Evolutionary conservation across 78 protist genomes (phyloP).

Genomic region (Polysphondylium violaceum): DNA sequence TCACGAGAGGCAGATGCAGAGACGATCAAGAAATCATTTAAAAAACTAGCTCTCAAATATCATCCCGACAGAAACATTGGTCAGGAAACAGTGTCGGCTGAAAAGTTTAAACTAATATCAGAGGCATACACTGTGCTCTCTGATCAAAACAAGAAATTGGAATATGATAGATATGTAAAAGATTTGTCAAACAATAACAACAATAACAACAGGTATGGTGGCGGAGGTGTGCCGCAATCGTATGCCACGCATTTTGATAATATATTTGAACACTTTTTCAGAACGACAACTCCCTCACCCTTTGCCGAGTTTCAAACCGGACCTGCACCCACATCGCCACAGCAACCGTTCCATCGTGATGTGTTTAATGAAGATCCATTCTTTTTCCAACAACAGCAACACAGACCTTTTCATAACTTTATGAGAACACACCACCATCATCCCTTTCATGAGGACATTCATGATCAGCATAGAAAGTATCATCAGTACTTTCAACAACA

Average conservation of each 20-base stretch:
- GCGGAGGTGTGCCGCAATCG: background rate
- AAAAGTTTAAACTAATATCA: constrained; percentile 45
- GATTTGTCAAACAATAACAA: too few species aligned
- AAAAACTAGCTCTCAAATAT: constrained; percentile 63
- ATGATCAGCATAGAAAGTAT: background rate
- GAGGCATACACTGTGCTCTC: constrained; percentile 62
- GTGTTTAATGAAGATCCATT: background rate
- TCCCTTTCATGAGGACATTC: constrained; percentile 1
- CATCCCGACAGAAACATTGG: constrained; percentile 63
- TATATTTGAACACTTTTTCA: constrained; percentile 21
- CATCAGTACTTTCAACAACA: constrained; percentile 3
- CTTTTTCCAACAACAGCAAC: background rate
- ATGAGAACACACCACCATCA: background rate
- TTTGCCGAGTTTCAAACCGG: background rate
- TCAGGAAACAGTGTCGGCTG: constrained; percentile 29
- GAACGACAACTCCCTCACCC: background rate
- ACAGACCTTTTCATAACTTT: background rate
- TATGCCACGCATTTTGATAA: background rate
- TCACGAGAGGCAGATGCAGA: constrained; percentile 8
- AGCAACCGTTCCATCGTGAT: background rate
- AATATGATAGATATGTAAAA: constrained; percentile 28
- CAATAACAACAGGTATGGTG: background rate
- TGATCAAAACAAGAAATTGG: constrained; percentile 8
- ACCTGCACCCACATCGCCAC: background rate
- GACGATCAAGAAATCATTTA: constrained; percentile 29